These are phyloP conservation scores for Citrus glauca DNA, from an alignment of 345 rosid genomes.

Conservation along the genomic window DNA sequence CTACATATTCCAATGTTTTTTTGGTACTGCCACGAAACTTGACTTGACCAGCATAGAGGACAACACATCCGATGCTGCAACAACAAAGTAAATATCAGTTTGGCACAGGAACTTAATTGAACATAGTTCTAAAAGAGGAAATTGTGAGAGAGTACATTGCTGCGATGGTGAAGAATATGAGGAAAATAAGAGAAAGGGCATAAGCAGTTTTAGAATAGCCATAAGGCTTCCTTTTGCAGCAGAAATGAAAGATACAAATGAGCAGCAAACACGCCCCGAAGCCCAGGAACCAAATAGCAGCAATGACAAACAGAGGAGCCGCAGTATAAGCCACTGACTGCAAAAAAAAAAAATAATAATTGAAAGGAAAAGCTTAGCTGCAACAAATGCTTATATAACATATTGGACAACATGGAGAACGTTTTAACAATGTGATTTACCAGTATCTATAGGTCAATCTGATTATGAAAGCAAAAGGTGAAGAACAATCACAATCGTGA, in stretches of 20 bases:
- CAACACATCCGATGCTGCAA: slow-evolving; percentile 75
- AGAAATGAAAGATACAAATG: slow-evolving; percentile 45
- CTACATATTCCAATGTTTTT: slow-evolving; percentile 67
- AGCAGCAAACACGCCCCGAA: slow-evolving; percentile 65
- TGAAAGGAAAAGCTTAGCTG: slow-evolving; percentile 7
- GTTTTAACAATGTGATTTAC: background rate
- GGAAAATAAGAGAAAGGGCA: slow-evolving; percentile 62
- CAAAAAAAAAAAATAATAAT: slow-evolving; percentile 8
- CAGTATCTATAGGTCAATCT: background rate
- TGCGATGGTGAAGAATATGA: slow-evolving; percentile 56
- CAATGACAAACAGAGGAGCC: slow-evolving; percentile 59
- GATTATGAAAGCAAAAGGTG: background rate
- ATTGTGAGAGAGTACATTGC: slow-evolving; percentile 46
- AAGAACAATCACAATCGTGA: background rate
- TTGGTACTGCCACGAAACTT: slow-evolving; percentile 65
- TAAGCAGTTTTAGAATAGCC: slow-evolving; percentile 66
- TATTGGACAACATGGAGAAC: background rate
- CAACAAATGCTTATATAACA: background rate
- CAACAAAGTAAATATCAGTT: slow-evolving; percentile 11
- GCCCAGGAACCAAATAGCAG: slow-evolving; percentile 70
- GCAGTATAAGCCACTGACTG: slow-evolving; percentile 94
- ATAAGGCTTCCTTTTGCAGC: slow-evolving; percentile 39
- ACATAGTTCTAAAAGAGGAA: background rate
- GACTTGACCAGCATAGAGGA: slow-evolving; percentile 73
- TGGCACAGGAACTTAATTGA: background rate